These are phyloP conservation scores for Coemansia sp. DNA, from an alignment of 192 early-diverging fungal species.

Conservation along the genomic window DNA sequence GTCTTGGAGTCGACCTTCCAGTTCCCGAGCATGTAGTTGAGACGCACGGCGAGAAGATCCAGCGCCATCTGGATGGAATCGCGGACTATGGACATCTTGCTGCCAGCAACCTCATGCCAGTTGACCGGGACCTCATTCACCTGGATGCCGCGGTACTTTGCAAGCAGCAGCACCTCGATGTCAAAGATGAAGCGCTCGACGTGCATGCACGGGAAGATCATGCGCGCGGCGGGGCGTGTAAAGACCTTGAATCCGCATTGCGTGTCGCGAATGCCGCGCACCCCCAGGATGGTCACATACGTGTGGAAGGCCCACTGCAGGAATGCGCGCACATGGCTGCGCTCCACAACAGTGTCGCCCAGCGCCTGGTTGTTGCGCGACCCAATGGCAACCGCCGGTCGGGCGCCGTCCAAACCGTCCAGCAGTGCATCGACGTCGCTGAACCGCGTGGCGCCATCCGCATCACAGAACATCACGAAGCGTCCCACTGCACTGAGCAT, in stretches of 20 bases:
- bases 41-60: conserved; percentile 83
- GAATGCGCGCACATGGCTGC: conserved; percentile 88
- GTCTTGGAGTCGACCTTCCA: conserved; percentile 57
- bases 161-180: conserved; percentile 90
- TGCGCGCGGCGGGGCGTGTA: conserved; percentile 70
- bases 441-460: conserved; percentile 93
- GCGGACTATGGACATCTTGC: conserved; percentile 83
- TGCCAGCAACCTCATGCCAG: conserved; percentile 97
- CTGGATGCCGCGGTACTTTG: conserved; percentile 66
- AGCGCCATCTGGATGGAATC: conserved; percentile 90
- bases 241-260: conserved; percentile 99
- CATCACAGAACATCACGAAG: conserved; percentile 87
- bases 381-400: conserved; percentile 74
- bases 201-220: conserved; percentile 88
- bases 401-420: conserved; percentile 13
- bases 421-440: conserved; percentile 76
- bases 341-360: conserved; percentile 59
- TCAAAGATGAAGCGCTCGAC: conserved; percentile 98
- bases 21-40: conserved; percentile 79
- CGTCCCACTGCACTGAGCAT: conserved; percentile 76
- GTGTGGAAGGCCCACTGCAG: conserved; percentile 95
- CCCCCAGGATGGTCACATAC: conserved; percentile 82
- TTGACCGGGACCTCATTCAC: conserved; percentile 88
- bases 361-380: conserved; percentile 89
- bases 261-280: conserved; percentile 87